A percentile compares a stretch with the other conserved stretches of the same genome.
phyloP scores from a whole-genome alignment of 768 basidiomycete genomes.

The Mycena metata region DNA sequence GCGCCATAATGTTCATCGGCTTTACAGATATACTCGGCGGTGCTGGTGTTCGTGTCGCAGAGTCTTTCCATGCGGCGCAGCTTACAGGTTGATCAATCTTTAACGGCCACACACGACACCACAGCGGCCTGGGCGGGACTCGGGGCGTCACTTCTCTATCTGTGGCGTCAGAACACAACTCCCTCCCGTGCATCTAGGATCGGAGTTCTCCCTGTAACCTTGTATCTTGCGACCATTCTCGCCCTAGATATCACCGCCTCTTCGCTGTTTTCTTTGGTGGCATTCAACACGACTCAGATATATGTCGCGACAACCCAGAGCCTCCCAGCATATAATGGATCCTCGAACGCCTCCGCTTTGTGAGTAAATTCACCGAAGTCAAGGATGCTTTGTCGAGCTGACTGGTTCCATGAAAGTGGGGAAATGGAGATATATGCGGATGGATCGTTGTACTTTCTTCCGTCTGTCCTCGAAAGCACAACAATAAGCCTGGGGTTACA shows the following conservation, averaged over 20 bases:
- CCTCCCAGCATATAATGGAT: not conserved
- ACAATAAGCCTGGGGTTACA: too few relatives aligned
- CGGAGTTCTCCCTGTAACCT: not conserved
- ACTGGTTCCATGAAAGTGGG: too few relatives aligned
- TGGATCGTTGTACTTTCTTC: too few relatives aligned
- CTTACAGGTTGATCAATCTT: not conserved
- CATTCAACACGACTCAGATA: conserved; percentile 1
- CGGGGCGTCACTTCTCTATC: not conserved
- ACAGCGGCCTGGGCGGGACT: not conserved
- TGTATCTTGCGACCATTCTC: not conserved
- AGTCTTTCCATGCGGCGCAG: not conserved
- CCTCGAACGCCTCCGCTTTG: too few relatives aligned
- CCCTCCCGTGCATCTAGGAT: not conserved
- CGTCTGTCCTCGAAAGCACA: too few relatives aligned
- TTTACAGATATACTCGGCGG: conserved; percentile 3
- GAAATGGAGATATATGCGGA: too few relatives aligned
- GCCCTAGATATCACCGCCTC: conserved; percentile 3
- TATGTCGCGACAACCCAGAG: not conserved
- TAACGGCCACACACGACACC: not conserved
- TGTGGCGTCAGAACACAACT: conserved; percentile 8
- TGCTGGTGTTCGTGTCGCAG: not conserved
- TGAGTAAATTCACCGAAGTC: too few relatives aligned
- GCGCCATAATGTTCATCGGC: not conserved
- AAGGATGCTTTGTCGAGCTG: too few relatives aligned
- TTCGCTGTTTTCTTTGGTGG: not conserved